Evolutionary conservation across 257 asterid genomes (phyloP).

Genomic region (Penstemon newberryi): DNA sequence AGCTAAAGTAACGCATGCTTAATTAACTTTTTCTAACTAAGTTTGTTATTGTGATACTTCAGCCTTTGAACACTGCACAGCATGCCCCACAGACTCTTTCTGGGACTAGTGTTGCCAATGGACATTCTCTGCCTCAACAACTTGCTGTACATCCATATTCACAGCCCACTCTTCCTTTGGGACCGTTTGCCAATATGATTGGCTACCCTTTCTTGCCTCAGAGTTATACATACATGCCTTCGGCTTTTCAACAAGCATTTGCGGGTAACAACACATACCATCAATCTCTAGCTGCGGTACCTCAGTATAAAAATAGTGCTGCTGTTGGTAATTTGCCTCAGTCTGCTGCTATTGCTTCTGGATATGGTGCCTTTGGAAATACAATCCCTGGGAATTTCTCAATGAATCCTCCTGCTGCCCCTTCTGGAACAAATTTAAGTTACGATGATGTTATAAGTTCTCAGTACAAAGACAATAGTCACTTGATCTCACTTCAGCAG

Average conservation of each 20-base stretch:
- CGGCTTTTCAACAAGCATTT: constrained; percentile 82
- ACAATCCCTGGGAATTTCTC: constrained; percentile 49
- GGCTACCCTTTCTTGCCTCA: constrained; percentile 83
- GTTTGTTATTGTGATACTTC: constrained; percentile 22
- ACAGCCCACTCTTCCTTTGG: constrained; percentile 79
- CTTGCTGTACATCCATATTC: constrained; percentile 80
- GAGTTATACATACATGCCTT: constrained; percentile 83
- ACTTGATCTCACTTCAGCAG: constrained; percentile 84
- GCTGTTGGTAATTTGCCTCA: constrained; percentile 51
- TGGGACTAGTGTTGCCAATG: constrained; percentile 66
- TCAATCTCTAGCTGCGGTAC: constrained; percentile 75
- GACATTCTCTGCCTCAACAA: constrained; percentile 80
- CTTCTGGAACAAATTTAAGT: constrained; percentile 62
- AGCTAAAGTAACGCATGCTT: not conserved
- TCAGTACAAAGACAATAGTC: constrained; percentile 81
- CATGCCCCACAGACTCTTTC: constrained; percentile 54
- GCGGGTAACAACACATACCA: constrained; percentile 76
- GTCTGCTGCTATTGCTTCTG: constrained; percentile 55
- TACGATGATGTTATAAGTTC: constrained; percentile 78
- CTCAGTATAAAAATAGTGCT: constrained; percentile 65
- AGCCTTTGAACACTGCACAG: constrained; percentile 69
- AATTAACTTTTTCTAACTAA: constrained; percentile 1
- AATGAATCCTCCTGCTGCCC: constrained; percentile 68
- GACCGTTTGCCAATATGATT: constrained; percentile 79
- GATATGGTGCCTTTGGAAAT: constrained; percentile 55